Conservation (phyloP, 2,329 filamentous ascomycete species). For the Colletotrichum aenigma region DNA sequence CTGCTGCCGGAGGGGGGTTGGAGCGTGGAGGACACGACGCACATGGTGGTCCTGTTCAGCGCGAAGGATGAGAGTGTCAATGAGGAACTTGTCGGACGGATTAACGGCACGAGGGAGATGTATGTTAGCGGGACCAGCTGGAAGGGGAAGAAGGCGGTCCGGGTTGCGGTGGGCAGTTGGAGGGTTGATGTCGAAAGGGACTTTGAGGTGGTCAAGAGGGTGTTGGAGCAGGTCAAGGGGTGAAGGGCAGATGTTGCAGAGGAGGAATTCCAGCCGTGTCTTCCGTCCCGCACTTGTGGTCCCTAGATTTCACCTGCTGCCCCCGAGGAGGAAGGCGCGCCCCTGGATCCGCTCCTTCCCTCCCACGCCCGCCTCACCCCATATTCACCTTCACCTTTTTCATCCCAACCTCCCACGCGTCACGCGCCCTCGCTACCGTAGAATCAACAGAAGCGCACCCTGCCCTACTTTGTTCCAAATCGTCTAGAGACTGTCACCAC, state of each 20-base stretch:
- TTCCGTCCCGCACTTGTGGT: not conserved
- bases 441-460: not conserved
- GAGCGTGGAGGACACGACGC: constrained; percentile 54
- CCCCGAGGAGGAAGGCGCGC: not conserved
- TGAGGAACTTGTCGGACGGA: constrained; percentile 65
- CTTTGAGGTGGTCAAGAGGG: constrained; percentile 64
- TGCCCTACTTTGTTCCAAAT: not conserved
- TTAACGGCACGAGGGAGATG: constrained; percentile 76
- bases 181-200: constrained; percentile 73
- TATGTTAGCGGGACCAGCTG: constrained; percentile 86
- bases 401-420: not conserved
- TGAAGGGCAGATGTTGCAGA: not conserved
- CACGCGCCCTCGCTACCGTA: not conserved
- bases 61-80: constrained; percentile 71
- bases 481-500: not conserved
- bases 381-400: not conserved
- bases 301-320: not conserved
- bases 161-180: constrained; percentile 91
- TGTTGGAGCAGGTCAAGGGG: constrained; percentile 57
- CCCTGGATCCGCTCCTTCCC: not conserved
- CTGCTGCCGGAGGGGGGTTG: constrained; percentile 60
- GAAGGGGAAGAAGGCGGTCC: constrained; percentile 73
- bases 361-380: not conserved
- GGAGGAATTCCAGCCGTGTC: rapidly evolving
- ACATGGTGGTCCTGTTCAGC: constrained; percentile 73